Evolutionary conservation across 73 alveolate species (phyloP).

Genomic region (Tetrahymena thermophila): DNA sequence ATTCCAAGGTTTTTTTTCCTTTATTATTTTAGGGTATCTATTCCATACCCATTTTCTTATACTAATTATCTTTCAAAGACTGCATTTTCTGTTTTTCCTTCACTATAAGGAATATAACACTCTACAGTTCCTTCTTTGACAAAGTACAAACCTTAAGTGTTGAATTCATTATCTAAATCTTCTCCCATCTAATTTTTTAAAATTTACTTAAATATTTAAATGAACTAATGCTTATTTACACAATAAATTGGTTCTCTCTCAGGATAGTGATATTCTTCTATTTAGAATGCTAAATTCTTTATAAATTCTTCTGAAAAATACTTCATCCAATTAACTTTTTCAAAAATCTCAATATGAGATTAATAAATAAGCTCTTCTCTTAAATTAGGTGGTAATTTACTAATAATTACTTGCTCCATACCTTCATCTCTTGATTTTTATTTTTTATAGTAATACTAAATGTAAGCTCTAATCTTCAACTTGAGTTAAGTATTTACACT

Average conservation of each 20-base stretch:
- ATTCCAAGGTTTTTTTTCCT: background rate
- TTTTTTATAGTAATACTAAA: slow-evolving; percentile 19
- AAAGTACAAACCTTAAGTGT: background rate
- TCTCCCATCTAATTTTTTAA: background rate
- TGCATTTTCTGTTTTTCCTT: background rate
- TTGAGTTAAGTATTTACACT: slow-evolving; percentile 26
- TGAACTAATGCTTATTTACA: background rate
- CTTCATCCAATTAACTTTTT: background rate
- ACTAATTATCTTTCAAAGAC: background rate
- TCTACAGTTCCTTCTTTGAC: background rate
- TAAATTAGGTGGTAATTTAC: slow-evolving; percentile 31
- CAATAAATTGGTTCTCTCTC: slow-evolving; percentile 11
- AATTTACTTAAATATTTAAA: background rate
- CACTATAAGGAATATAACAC: background rate
- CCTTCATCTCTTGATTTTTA: slow-evolving; percentile 34
- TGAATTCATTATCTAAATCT: background rate
- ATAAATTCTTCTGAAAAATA: slow-evolving; percentile 4
- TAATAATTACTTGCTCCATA: slow-evolving; percentile 15
- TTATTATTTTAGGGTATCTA: background rate
- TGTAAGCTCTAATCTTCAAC: slow-evolving; percentile 17
- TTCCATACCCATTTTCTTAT: background rate
- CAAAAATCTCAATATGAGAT: slow-evolving; percentile 9
- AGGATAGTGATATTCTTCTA: slow-evolving; percentile 13
- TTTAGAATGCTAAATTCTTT: slow-evolving; percentile 10
- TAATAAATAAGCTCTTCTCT: slow-evolving; percentile 27